Evolutionary conservation across 495 filamentous ascomycete genomes (phyloP).

Genomic region (Neurospora sp.): DNA sequence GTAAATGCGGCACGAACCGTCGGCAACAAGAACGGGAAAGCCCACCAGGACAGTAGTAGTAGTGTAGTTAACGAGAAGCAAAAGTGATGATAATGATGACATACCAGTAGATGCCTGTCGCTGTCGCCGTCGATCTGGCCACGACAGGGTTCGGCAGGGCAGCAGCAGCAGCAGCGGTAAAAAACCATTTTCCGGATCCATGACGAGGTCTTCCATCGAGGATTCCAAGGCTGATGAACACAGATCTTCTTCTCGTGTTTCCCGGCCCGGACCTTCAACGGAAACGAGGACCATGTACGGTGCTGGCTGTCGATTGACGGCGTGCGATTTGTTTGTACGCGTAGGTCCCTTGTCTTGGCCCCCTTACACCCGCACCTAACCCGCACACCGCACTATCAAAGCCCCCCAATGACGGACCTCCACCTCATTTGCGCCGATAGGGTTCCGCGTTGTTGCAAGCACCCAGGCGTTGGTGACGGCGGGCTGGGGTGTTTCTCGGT

Average conservation of each 20-base stretch:
- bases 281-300: neutral
- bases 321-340: neutral
- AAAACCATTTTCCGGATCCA: neutral
- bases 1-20: neutral
- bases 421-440: slow-evolving; percentile 17
- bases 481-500: slow-evolving; percentile 4
- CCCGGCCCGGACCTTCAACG: neutral
- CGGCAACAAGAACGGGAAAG: neutral
- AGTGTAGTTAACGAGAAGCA: neutral
- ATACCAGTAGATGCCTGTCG: neutral
- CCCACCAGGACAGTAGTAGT: neutral
- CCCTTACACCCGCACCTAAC: neutral
- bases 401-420: slow-evolving; percentile 12
- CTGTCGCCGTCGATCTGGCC: neutral
- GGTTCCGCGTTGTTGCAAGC: slow-evolving; percentile 13
- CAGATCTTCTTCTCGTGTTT: neutral
- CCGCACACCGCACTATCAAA: slow-evolving; percentile 8
- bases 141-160: neutral
- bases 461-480: slow-evolving; percentile 10
- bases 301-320: neutral
- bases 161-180: neutral
- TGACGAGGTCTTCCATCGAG: neutral
- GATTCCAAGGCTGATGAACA: neutral
- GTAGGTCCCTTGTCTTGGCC: neutral
- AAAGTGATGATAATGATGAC: neutral